A percentile compares a stretch with the other conserved stretches of the same genome.
Evolutionary conservation across 2,329 filamentous ascomycete species (phyloP).

Genomic region (Exutisphaerella laricina): DNA sequence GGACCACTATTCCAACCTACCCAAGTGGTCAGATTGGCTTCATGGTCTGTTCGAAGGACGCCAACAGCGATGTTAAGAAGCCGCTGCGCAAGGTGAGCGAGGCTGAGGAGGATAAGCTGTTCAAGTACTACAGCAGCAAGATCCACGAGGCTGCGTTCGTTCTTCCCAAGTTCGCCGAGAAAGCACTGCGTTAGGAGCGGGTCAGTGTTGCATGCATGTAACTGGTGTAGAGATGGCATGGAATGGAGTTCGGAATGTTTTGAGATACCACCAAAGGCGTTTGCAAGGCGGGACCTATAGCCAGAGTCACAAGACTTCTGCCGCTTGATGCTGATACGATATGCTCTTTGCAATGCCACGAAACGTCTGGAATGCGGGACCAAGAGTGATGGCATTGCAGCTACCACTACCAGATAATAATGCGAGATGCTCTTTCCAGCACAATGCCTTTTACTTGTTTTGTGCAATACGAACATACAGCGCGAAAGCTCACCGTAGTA

Average conservation of each 20-base stretch:
- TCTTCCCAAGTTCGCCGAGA: constrained; percentile 86
- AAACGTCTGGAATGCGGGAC: constrained; percentile 2
- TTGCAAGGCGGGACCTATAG: constrained; percentile 4
- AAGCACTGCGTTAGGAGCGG: constrained; percentile 50
- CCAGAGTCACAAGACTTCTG: background rate
- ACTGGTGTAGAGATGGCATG: background rate
- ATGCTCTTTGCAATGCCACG: constrained; percentile 2
- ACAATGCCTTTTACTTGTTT: too few species aligned
- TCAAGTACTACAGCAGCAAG: constrained; percentile 95
- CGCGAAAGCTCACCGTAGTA: too few species aligned
- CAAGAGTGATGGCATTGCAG: background rate
- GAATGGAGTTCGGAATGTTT: constrained; percentile 4
- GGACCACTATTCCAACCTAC: constrained; percentile 99
- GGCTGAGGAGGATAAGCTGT: constrained; percentile 88
- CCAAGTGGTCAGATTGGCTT: constrained; percentile 98
- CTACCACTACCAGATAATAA: background rate
- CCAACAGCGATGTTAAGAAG: constrained; percentile 72
- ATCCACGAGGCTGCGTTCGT: constrained; percentile 94
- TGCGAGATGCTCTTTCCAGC: constrained; percentile 1
- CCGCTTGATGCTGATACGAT: constrained; percentile 1
- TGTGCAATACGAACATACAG: too few species aligned
- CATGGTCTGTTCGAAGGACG: constrained; percentile 99
- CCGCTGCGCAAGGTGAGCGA: constrained; percentile 73
- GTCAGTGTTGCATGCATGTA: constrained; percentile 1
- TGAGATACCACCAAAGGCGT: constrained; percentile 11